These are phyloP conservation scores for Arthrobotrys pseudoclavata DNA, from an alignment of 2,329 filamentous ascomycete species.

Conservation along the genomic window DNA sequence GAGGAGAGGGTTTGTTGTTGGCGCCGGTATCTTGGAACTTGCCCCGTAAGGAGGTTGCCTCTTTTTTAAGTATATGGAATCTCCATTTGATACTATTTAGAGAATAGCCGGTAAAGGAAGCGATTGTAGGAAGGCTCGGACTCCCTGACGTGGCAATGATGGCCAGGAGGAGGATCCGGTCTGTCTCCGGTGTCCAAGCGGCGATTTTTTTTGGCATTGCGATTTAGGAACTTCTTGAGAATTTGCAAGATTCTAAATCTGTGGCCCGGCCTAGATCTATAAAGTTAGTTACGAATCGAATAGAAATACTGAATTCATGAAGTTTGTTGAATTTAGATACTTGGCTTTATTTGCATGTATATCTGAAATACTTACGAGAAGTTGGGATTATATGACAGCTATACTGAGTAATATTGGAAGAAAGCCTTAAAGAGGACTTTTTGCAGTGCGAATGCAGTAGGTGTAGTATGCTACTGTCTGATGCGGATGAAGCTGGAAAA, in stretches of 20 bases:
- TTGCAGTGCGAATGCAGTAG: background rate
- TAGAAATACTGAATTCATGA: background rate
- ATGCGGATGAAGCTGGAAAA: background rate
- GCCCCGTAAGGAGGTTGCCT: slow-evolving; percentile 5
- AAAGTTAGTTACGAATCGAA: background rate
- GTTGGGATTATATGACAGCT: no score
- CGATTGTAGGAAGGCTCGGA: slow-evolving; percentile 28
- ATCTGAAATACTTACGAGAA: background rate
- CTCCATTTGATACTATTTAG: slow-evolving; percentile 26
- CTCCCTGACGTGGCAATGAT: slow-evolving; percentile 23
- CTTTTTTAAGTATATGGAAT: slow-evolving; percentile 27
- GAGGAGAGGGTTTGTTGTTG: background rate
- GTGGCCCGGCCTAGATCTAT: background rate
- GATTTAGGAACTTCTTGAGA: background rate
- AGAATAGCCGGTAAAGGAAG: slow-evolving; percentile 10
- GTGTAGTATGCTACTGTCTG: background rate
- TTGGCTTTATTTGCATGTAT: no score
- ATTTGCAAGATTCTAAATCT: no score
- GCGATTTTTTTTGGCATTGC: slow-evolving; percentile 18
- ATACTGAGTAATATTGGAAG: background rate
- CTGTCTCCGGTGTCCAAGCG: slow-evolving; percentile 34
- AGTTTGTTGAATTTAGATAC: no score
- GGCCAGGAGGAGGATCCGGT: slow-evolving; percentile 38
- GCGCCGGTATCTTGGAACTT: background rate
- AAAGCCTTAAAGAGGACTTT: background rate